Evolutionary conservation across 2,329 filamentous ascomycete genomes (phyloP), one percentile per base, ranked within the genome.

Genomic region (Sporothrix inflata): DNA sequence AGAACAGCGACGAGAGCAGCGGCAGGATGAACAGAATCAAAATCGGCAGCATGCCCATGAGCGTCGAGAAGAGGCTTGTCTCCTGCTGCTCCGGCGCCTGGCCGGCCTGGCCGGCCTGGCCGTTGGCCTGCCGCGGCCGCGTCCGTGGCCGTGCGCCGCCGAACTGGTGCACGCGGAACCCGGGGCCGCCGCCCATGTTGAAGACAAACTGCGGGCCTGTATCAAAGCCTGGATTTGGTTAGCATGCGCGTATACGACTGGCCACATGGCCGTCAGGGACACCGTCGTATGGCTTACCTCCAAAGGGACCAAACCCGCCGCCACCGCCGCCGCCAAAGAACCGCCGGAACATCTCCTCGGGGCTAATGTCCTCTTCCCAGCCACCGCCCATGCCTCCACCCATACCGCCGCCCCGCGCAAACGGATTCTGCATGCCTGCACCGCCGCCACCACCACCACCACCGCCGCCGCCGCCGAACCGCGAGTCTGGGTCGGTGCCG

Each of bases 281-380:
- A n/a, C n/a, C n/a, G n/a, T n/a, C n/a, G n/a, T n/a, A n/a, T n/a
- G n/a, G 55, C 70, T 73, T 82, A 78, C 80, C 81, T 75, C 82
- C 85, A 77, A 85, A 84, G 4, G 79, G 81, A 81, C 92, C 91
- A 78, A 93, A 90, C 19, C 19, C 34, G 24, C 42, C 55, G 40
- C 69, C 69, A n/a, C 88, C 87, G 70, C 90, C 90, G 73, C 91
- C 94, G 65, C 93, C 93, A 84, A 99, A 99, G 87, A 99, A 99
- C 75, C 95, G 90, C 79, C 95, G 91, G 84, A 99, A 99, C 85
- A 99, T 89, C 82, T 99, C 96, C 82, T 99, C 96, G 0, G 96
- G 94, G 71, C 92, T 97, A 77, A 99, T 93, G 80, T 98, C 95
- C 74, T 96, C 94, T 71, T 96, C 93, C 82, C 92, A 97, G n/a